Evolutionary conservation across 2,329 filamentous ascomycete genomes (phyloP).

Genomic region (Diaporthe citrichinensis): DNA sequence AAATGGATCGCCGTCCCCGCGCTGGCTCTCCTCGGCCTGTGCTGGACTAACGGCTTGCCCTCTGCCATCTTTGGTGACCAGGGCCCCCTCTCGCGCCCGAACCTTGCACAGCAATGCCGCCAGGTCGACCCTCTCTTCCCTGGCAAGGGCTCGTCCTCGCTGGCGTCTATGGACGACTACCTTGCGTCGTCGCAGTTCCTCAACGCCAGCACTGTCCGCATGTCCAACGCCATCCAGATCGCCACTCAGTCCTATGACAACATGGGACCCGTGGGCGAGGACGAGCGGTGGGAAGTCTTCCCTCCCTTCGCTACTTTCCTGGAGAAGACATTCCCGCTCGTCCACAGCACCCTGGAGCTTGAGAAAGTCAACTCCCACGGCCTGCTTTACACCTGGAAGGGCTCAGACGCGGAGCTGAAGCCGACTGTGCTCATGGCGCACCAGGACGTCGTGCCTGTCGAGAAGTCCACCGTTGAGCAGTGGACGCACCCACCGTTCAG

Average conservation of each 20-base stretch:
- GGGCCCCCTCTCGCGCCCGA: not conserved
- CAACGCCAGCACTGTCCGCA: constrained; percentile 50
- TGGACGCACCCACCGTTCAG: constrained; percentile 75
- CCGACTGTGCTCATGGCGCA: constrained; percentile 74
- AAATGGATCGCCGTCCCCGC: constrained; percentile 33
- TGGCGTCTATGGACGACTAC: constrained; percentile 51
- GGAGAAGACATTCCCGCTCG: constrained; percentile 63
- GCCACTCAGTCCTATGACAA: constrained; percentile 70
- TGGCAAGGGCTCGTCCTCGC: constrained; percentile 44
- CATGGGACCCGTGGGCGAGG: constrained; percentile 66
- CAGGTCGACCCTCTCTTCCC: constrained; percentile 54
- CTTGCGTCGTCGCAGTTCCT: constrained; percentile 51
- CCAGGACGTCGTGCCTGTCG: constrained; percentile 75
- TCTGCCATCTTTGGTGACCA: constrained; percentile 13
- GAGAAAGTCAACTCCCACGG: constrained; percentile 73
- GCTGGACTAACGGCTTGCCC: constrained; percentile 29
- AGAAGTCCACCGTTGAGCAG: constrained; percentile 60
- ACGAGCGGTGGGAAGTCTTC: constrained; percentile 72
- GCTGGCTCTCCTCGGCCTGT: constrained; percentile 31
- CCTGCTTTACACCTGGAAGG: constrained; percentile 70
- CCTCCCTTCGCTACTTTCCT: constrained; percentile 66
- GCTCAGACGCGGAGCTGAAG: constrained; percentile 63
- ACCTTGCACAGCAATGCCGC: constrained; percentile 46
- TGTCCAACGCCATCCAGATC: constrained; percentile 65
- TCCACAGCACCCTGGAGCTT: constrained; percentile 62